These are phyloP conservation scores for Colletotrichum limetticola DNA, from an alignment of 2,329 filamentous ascomycete genomes.

Conservation along the genomic window DNA sequence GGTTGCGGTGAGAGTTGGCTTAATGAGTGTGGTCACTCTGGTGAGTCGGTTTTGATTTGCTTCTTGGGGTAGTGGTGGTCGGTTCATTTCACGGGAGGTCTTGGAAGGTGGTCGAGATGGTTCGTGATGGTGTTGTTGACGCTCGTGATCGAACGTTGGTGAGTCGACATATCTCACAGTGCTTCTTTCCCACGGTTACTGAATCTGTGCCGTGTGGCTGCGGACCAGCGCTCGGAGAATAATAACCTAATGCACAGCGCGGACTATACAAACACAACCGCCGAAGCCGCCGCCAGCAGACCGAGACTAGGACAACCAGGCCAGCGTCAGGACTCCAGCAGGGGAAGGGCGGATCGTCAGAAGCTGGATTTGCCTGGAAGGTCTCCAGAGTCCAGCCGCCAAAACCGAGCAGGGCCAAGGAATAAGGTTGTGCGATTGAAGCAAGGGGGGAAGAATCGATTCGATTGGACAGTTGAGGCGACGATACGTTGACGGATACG, in stretches of 20 bases:
- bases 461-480: neutral
- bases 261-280: neutral
- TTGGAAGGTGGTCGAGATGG: neutral
- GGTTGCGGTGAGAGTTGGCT: conserved; percentile 18
- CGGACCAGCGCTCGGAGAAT: neutral
- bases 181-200: neutral
- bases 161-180: neutral
- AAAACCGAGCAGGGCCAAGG: neutral
- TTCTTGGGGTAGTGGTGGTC: neutral
- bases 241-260: neutral
- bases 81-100: neutral
- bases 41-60: neutral
- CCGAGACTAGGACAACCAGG: neutral
- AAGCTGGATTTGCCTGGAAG: neutral
- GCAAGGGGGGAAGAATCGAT: neutral
- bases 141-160: neutral
- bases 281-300: neutral
- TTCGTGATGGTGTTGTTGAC: neutral
- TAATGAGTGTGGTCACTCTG: neutral
- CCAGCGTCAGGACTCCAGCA: neutral
- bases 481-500: neutral
- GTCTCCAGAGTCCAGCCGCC: neutral
- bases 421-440: conserved; percentile 15
- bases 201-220: neutral
- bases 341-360: neutral